Conservation (phyloP, 1,284 basidiomycete genomes). For the Irpex sp. region DNA sequence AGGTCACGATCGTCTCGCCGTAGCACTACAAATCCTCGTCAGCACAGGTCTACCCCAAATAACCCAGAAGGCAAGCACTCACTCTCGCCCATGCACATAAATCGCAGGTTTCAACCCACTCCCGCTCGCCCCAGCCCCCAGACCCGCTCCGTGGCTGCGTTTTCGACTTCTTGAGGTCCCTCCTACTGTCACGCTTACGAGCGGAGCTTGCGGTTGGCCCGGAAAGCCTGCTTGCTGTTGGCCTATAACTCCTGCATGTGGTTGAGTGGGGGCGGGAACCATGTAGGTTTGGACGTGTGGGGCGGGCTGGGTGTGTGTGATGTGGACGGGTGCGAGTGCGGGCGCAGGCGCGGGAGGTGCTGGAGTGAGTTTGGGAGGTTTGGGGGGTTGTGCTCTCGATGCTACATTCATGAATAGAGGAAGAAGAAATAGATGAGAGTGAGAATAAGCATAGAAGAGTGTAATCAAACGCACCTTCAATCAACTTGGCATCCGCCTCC, state of each 20-base stretch:
- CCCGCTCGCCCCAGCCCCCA: conserved; percentile 5
- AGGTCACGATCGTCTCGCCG: no score
- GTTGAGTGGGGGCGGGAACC: conserved; percentile 3
- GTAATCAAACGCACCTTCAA: conserved; percentile 49
- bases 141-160: conserved; percentile 18
- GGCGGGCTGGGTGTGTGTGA: neutral
- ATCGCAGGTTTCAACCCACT: conserved; percentile 27
- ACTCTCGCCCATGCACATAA: conserved; percentile 27
- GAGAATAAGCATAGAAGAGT: neutral
- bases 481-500: conserved; percentile 70
- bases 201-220: conserved; percentile 7
- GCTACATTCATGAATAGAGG: conserved; percentile 15
- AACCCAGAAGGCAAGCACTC: conserved; percentile 1
- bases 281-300: conserved; percentile 6
- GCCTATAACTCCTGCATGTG: neutral
- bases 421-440: neutral
- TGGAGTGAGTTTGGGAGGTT: neutral
- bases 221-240: neutral
- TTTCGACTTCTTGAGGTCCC: conserved; percentile 19
- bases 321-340: neutral
- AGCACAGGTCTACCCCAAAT: neutral
- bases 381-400: conserved; percentile 21
- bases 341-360: neutral
- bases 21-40: neutral
- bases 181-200: conserved; percentile 24